phyloP scores from a whole-genome alignment of 2,329 filamentous ascomycete species.

The Knoxdaviesia proteae region DNA sequence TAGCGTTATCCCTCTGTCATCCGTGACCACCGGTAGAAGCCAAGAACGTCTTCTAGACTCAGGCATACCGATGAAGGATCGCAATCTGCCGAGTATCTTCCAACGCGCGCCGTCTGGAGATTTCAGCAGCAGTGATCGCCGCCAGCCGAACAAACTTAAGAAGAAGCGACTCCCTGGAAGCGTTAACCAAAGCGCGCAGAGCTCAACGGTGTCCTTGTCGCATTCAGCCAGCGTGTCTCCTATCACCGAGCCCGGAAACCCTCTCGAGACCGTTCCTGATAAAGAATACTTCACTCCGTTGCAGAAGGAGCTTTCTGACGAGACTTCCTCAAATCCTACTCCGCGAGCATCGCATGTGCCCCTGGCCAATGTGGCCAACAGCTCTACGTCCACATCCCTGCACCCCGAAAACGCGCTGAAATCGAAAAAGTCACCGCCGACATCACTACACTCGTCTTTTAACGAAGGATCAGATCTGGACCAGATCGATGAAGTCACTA shows the following conservation, averaged over 20 bases:
- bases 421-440: slow-evolving; percentile 51
- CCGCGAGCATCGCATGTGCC: slow-evolving; percentile 25
- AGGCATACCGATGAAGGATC: slow-evolving; percentile 36
- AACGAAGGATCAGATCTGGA: slow-evolving; percentile 73
- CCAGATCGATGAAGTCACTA: slow-evolving; percentile 36
- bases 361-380: slow-evolving; percentile 1
- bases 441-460: slow-evolving; percentile 54
- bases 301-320: slow-evolving; percentile 5
- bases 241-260: slow-evolving; percentile 21
- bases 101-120: slow-evolving; percentile 44
- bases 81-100: slow-evolving; percentile 49
- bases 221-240: slow-evolving; percentile 25
- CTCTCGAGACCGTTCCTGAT: slow-evolving; percentile 17
- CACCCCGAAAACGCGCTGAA: slow-evolving; percentile 27
- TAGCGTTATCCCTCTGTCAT: slow-evolving; percentile 10
- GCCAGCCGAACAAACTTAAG: slow-evolving; percentile 73
- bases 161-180: slow-evolving; percentile 67
- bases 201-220: slow-evolving; percentile 58
- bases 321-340: slow-evolving; percentile 22
- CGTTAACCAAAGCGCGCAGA: slow-evolving; percentile 71
- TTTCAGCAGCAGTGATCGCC: slow-evolving; percentile 28
- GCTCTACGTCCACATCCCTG: slow-evolving; percentile 10
- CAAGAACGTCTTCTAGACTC: slow-evolving; percentile 25
- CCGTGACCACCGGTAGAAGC: slow-evolving; percentile 19
- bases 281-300: not conserved